These are phyloP conservation scores for Aspergillus calidoustus DNA, from an alignment of 2,329 filamentous ascomycete species.

Conservation along the genomic window DNA sequence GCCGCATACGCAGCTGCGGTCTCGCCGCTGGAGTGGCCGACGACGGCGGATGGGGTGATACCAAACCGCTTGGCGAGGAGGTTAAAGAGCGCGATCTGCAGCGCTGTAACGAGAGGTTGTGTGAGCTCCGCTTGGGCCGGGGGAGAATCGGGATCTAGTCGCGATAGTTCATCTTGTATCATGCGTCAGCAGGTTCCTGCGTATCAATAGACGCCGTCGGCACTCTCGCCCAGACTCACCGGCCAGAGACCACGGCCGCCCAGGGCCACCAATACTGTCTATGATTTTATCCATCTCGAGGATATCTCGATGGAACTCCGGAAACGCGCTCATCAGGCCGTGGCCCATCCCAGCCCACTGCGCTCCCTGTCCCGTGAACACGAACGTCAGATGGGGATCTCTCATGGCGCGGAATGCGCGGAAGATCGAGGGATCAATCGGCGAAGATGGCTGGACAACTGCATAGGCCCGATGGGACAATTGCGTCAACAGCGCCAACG, in stretches of 20 bases:
- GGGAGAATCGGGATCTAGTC: too few relatives aligned
- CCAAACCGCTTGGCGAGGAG: slow-evolving; percentile 28
- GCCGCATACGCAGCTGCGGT: too few relatives aligned
- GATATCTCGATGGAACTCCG: slow-evolving; percentile 29
- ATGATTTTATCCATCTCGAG: background rate
- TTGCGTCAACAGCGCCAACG: too few relatives aligned
- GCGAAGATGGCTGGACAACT: too few relatives aligned
- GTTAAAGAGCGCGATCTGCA: slow-evolving; percentile 40
- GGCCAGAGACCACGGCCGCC: too few relatives aligned
- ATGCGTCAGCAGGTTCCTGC: too few relatives aligned
- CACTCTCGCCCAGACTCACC: too few relatives aligned
- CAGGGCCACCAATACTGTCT: background rate
- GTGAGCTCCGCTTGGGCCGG: too few relatives aligned
- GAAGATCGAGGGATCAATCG: too few relatives aligned
- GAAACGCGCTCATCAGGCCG: slow-evolving; percentile 9
- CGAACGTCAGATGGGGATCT: slow-evolving; percentile 13
- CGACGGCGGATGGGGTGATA: slow-evolving; percentile 28
- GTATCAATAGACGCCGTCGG: too few relatives aligned
- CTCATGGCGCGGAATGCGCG: background rate
- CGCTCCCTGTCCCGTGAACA: slow-evolving; percentile 34
- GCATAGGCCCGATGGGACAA: too few relatives aligned
- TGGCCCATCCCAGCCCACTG: slow-evolving; percentile 29
- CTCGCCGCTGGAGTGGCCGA: slow-evolving; percentile 41
- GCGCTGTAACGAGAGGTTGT: slow-evolving; percentile 39
- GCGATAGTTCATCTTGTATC: too few relatives aligned